These are phyloP conservation scores for Microcyclospora tardicrescens DNA, from an alignment of 2,329 filamentous ascomycete genomes.

Conservation along the genomic window DNA sequence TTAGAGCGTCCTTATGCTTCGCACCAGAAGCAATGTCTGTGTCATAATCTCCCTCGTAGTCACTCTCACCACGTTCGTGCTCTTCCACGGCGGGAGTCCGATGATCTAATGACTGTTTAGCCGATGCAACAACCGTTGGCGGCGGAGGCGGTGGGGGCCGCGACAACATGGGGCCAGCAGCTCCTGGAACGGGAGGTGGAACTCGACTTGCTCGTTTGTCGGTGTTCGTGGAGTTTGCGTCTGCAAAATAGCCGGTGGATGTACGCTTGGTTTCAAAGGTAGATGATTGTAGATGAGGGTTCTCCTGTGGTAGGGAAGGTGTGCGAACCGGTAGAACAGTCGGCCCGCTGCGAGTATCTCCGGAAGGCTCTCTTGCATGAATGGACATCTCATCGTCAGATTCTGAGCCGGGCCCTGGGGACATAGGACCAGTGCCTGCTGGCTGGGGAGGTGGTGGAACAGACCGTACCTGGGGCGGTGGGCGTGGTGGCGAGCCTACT, in stretches of 20 bases:
- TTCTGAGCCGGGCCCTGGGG: conserved; percentile 65
- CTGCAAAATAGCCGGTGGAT: conserved; percentile 28
- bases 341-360: conserved; percentile 18
- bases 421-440: conserved; percentile 31
- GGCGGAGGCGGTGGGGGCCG: conserved; percentile 38
- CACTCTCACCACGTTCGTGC: conserved; percentile 68
- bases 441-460: conserved; percentile 42
- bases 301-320: conserved; percentile 13
- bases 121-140: conserved; percentile 26
- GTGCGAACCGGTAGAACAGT: conserved; percentile 14
- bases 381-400: conserved; percentile 75
- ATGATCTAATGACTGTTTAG: conserved; percentile 21
- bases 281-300: conserved; percentile 4
- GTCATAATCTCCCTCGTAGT: conserved; percentile 96
- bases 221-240: conserved; percentile 21
- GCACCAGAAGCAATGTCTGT: conserved; percentile 91
- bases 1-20: conserved; percentile 88
- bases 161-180: conserved; percentile 12
- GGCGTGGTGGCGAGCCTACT: neutral
- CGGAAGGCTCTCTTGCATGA: conserved; percentile 29
- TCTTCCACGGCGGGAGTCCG: conserved; percentile 30
- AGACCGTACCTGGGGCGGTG: conserved; percentile 35
- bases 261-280: conserved; percentile 21
- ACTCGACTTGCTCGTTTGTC: conserved; percentile 25
- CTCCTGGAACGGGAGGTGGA: conserved; percentile 23